phyloP scores from a whole-genome alignment of 1,284 basidiomycete genomes.

The Psilocybe mexicana region DNA sequence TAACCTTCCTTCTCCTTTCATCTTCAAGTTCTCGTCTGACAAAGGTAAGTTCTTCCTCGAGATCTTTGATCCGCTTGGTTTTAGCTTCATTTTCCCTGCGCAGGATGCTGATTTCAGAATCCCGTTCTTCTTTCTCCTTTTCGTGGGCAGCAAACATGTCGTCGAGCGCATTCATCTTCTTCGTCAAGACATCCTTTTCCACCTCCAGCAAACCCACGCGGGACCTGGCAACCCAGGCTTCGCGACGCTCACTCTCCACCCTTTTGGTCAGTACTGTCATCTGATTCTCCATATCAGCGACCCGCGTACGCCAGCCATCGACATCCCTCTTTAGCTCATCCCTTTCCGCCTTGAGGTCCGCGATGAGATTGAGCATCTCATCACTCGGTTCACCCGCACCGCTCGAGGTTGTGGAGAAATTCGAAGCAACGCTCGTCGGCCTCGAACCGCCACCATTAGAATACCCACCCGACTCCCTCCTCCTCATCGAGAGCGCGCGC shows the following conservation, averaged over 20 bases:
- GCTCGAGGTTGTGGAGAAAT: constrained; percentile 37
- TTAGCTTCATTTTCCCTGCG: constrained; percentile 45
- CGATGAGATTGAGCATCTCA: constrained; percentile 71
- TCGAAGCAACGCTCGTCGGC: constrained; percentile 55
- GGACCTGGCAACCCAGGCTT: constrained; percentile 75
- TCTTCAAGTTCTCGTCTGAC: constrained; percentile 27
- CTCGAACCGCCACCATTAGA: constrained; percentile 42
- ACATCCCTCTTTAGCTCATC: constrained; percentile 79
- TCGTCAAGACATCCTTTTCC: constrained; percentile 58
- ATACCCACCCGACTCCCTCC: constrained; percentile 35
- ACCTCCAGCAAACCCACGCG: constrained; percentile 61
- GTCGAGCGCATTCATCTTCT: constrained; percentile 43
- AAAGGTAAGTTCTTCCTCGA: constrained; percentile 31
- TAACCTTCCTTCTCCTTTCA: constrained; percentile 21
- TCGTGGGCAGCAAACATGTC: constrained; percentile 28
- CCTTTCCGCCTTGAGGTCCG: constrained; percentile 75
- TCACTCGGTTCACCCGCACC: constrained; percentile 47
- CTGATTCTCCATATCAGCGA: constrained; percentile 68
- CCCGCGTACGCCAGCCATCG: constrained; percentile 71
- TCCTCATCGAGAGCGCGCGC: constrained; percentile 56
- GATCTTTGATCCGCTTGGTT: constrained; percentile 25
- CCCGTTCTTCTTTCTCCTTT: constrained; percentile 31
- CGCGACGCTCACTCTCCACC: constrained; percentile 69
- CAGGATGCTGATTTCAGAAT: constrained; percentile 37
- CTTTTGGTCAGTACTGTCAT: constrained; percentile 56